phyloP scores from a whole-genome alignment of 306 rosid genomes.

The Casuarina equisetifolia region DNA sequence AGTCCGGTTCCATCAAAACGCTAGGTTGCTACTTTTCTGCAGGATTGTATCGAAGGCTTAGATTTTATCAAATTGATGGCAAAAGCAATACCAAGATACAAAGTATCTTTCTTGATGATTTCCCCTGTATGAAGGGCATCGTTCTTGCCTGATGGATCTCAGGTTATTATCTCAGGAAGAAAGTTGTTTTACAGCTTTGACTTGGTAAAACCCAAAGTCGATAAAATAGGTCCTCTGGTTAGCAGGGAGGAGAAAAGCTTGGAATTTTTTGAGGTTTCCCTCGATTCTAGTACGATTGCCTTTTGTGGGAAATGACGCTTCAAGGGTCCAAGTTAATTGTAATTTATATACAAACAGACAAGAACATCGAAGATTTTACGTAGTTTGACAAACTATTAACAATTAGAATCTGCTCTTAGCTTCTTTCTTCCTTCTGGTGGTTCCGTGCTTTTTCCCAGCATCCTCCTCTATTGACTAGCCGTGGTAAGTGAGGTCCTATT shows the following conservation, averaged over 20 bases:
- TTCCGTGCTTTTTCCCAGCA: background rate
- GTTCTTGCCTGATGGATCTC: constrained; percentile 88
- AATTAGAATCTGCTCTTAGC: too few relatives aligned
- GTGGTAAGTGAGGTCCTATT: too few relatives aligned
- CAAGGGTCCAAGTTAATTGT: too few relatives aligned
- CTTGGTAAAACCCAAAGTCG: constrained; percentile 73
- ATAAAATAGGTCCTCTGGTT: constrained; percentile 82
- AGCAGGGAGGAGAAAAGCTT: constrained; percentile 95
- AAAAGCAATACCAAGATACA: constrained; percentile 81
- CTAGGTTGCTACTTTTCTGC: constrained; percentile 74
- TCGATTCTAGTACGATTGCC: constrained; percentile 56
- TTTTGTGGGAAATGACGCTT: too few relatives aligned
- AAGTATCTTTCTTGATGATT: constrained; percentile 82
- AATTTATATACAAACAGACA: too few relatives aligned
- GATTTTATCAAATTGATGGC: constrained; percentile 86
- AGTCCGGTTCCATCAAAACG: constrained; percentile 84
- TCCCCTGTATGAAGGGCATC: constrained; percentile 79
- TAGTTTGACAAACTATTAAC: too few relatives aligned
- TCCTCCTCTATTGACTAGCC: background rate
- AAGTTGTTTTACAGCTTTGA: constrained; percentile 80
- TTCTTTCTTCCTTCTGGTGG: too few relatives aligned
- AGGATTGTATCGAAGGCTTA: constrained; percentile 76
- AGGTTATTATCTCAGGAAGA: constrained; percentile 78
- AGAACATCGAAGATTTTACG: too few relatives aligned
- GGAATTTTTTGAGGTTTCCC: constrained; percentile 82